These are phyloP conservation scores for Coniochaeta hoffmannii DNA, from an alignment of 2,329 filamentous ascomycete genomes.

Conservation along the genomic window DNA sequence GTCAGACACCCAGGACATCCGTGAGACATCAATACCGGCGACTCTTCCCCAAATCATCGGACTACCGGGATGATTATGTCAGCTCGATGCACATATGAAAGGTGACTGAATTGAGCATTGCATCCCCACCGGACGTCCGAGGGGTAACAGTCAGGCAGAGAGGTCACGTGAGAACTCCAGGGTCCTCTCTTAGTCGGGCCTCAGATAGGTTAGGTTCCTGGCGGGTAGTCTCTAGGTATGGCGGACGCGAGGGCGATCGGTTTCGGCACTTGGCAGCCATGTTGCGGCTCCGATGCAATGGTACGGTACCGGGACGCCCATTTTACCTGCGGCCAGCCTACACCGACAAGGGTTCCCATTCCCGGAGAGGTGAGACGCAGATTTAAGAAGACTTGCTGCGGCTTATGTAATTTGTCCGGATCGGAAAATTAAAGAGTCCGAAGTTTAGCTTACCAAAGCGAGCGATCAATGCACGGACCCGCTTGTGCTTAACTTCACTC, in stretches of 20 bases:
- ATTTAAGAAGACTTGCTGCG: background rate
- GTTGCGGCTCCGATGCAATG: background rate
- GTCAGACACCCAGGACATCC: background rate
- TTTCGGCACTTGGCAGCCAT: background rate
- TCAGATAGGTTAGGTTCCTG: background rate
- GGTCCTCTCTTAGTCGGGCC: background rate
- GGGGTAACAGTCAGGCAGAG: background rate
- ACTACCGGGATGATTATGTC: background rate
- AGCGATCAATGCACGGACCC: too few species aligned
- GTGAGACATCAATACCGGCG: background rate
- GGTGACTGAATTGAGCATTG: too few species aligned
- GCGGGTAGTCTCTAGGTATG: too few species aligned
- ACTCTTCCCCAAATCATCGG: background rate
- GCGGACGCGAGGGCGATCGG: background rate
- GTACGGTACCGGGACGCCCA: background rate
- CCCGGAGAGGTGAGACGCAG: too few species aligned
- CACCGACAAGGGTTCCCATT: background rate
- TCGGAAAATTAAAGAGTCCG: too few species aligned
- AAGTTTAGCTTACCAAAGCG: too few species aligned
- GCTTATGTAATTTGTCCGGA: too few species aligned
- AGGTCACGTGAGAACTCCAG: background rate
- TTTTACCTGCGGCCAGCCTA: background rate
- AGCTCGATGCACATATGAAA: background rate
- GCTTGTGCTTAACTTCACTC: too few species aligned
- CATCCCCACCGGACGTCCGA: slow-evolving; percentile 2